These are phyloP conservation scores for Elaphomyces granulatus DNA, from an alignment of 495 filamentous ascomycete species.

Conservation along the genomic window DNA sequence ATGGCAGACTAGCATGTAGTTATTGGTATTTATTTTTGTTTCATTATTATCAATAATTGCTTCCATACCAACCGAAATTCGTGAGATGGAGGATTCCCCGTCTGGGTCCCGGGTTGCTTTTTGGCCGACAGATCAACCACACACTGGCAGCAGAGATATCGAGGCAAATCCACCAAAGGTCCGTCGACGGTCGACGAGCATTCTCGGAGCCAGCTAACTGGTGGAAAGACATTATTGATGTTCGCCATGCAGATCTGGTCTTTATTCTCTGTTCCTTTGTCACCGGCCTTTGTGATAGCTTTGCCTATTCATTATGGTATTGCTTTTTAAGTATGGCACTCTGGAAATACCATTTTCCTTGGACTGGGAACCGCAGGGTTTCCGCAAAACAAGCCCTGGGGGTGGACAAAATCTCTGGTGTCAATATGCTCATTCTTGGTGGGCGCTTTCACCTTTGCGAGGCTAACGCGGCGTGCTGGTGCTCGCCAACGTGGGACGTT, in stretches of 20 bases:
- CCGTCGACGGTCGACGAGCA: not conserved
- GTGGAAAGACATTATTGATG: slow-evolving; percentile 26
- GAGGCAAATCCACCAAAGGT: not conserved
- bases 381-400: slow-evolving; percentile 36
- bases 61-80: no score
- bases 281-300: slow-evolving; percentile 46
- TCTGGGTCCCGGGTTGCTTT: no score
- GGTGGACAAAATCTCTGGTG: slow-evolving; percentile 48
- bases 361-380: slow-evolving; percentile 44
- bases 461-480: slow-evolving; percentile 20
- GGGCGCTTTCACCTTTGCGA: slow-evolving; percentile 37
- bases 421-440: slow-evolving; percentile 43
- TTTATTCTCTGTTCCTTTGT: slow-evolving; percentile 42
- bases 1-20: no score
- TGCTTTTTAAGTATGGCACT: slow-evolving; percentile 53
- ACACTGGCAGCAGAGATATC: no score
- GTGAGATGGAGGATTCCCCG: no score
- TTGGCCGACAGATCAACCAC: no score
- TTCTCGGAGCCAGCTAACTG: slow-evolving; percentile 1
- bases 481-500: slow-evolving; percentile 37
- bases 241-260: slow-evolving; percentile 35
- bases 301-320: slow-evolving; percentile 46
- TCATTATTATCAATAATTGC: no score
- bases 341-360: slow-evolving; percentile 54
- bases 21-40: no score